Conservation (phyloP, 371 early-diverging fungal species). For the Conidiobolus incongruus region DNA sequence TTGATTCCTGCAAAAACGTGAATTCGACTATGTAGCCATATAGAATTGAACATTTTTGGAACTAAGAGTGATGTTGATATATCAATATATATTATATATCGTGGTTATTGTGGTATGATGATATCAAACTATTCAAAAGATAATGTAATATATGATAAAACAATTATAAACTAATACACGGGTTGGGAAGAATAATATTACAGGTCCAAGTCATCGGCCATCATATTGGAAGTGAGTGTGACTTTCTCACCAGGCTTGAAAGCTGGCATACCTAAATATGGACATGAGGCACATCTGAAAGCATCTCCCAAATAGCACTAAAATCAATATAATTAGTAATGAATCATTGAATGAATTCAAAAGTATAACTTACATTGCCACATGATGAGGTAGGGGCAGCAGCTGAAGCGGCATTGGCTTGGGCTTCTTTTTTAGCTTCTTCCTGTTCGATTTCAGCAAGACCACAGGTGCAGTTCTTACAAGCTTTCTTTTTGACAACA, state of each 20-base stretch:
- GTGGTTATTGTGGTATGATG: no score
- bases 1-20: no score
- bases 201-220: constrained; percentile 26
- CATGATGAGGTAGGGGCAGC: no score
- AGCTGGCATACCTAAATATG: constrained; percentile 96
- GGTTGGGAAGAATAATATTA: no score
- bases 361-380: constrained; percentile 35
- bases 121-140: no score
- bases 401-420: no score
- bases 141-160: no score
- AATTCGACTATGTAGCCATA: no score
- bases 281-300: constrained; percentile 95
- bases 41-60: no score
- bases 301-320: constrained; percentile 98
- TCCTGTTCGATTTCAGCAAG: constrained; percentile 45
- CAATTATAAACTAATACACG: no score
- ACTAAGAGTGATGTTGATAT: no score
- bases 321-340: constrained; percentile 25
- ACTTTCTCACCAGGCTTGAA: constrained; percentile 95
- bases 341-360: not conserved
- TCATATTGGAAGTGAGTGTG: constrained; percentile 34
- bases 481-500: constrained; percentile 68
- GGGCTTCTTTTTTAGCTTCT: constrained; percentile 20
- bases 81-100: no score
- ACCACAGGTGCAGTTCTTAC: constrained; percentile 94